phyloP scores from a whole-genome alignment of 495 filamentous ascomycete species.

The Glonium stellatum region DNA sequence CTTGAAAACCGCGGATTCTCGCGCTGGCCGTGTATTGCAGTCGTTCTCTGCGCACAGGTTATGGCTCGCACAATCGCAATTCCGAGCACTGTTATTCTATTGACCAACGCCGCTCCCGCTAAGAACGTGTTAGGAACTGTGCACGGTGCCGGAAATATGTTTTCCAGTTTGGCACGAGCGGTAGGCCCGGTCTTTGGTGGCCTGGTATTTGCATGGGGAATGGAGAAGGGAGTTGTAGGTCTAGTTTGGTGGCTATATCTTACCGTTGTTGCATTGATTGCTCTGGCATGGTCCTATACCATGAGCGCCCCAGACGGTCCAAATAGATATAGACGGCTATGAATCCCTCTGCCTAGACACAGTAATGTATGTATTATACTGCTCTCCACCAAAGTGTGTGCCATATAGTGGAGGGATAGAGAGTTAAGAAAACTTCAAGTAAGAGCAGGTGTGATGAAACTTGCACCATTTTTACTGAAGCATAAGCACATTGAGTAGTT shows the following conservation, averaged over 20 bases:
- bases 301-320: no score
- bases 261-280: background rate
- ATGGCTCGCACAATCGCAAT: constrained; percentile 59
- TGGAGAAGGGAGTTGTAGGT: constrained; percentile 54
- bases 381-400: no score
- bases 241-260: constrained; percentile 54
- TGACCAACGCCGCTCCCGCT: constrained; percentile 55
- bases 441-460: no score
- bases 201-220: constrained; percentile 51
- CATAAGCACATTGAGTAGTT: no score
- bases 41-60: constrained; percentile 57
- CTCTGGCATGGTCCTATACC: background rate
- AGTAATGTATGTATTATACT: no score
- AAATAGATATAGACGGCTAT: no score
- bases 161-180: constrained; percentile 50
- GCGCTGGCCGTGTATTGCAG: constrained; percentile 53
- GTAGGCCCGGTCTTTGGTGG: constrained; percentile 58
- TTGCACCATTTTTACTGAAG: no score
- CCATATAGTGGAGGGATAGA: no score
- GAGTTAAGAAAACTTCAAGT: no score
- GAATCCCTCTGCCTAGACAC: no score
- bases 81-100: constrained; percentile 56
- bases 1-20: constrained; percentile 50
- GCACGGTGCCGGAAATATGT: constrained; percentile 56
- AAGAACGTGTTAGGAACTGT: constrained; percentile 54